A percentile compares a stretch with the other conserved stretches of the same genome.
phyloP scores from a whole-genome alignment of 129 eudicot genomes.

The Apium graveolens region DNA sequence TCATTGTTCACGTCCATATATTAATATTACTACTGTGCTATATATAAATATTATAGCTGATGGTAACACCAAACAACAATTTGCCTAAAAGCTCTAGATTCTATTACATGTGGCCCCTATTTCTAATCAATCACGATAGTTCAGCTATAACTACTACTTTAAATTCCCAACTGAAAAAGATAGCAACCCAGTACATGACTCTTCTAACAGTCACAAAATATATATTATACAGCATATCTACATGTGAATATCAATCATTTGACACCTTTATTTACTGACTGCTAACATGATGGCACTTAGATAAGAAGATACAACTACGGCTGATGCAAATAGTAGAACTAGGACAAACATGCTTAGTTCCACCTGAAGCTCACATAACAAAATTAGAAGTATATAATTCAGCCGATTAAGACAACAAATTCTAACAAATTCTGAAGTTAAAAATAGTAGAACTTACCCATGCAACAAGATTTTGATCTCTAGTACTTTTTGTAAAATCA shows the following conservation, averaged over 20 bases:
- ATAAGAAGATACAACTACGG: neutral
- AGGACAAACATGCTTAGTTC: neutral
- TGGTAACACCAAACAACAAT: conserved; percentile 5
- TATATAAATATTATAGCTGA: neutral
- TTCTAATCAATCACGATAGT: conserved; percentile 3
- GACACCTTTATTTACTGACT: neutral
- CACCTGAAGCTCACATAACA: neutral
- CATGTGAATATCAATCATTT: neutral
- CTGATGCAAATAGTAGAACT: neutral
- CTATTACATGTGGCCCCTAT: conserved; percentile 4
- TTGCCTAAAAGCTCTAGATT: conserved; percentile 8
- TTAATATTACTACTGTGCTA: neutral
- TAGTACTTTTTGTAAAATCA: conserved; percentile 36
- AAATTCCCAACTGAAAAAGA: neutral
- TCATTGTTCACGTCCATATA: neutral
- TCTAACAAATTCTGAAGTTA: neutral
- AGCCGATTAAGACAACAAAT: neutral
- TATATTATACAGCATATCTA: neutral
- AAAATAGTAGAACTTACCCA: conserved; percentile 51
- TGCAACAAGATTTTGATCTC: conserved; percentile 70
- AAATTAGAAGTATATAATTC: neutral
- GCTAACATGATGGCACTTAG: neutral
- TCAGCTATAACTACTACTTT: neutral
- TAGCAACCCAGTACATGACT: conserved; percentile 1
- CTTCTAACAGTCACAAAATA: neutral